Percentiles rank a stretch among this genome's conserved stretches.
These are phyloP conservation scores for Anisodus tanguticus DNA, from an alignment of 257 asterid species.

Conservation along the genomic window DNA sequence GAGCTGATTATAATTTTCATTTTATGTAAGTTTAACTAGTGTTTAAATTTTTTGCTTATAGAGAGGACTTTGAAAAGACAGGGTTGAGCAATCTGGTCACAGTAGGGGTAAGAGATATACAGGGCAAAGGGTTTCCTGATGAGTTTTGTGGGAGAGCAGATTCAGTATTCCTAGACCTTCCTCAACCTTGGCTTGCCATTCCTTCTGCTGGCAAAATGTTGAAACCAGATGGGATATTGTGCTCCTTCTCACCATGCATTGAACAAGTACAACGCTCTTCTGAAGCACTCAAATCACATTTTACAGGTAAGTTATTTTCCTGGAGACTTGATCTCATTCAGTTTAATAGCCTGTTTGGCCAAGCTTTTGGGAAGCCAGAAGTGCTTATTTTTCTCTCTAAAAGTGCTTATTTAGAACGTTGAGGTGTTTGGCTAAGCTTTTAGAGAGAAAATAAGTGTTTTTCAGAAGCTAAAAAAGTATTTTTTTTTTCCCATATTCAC, in stretches of 20 bases:
- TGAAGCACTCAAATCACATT: constrained; percentile 62
- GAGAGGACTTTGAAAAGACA: constrained; percentile 82
- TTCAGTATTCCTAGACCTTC: constrained; percentile 89
- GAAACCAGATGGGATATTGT: constrained; percentile 86
- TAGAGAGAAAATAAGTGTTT: too few species aligned
- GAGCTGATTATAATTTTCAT: not conserved
- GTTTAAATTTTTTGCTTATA: constrained; percentile 31
- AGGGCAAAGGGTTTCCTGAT: constrained; percentile 93
- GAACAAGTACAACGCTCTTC: constrained; percentile 96
- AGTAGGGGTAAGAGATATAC: constrained; percentile 88
- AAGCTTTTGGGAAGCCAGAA: too few species aligned
- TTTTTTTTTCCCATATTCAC: too few species aligned
- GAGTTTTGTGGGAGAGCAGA: constrained; percentile 70
- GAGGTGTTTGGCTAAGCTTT: too few species aligned
- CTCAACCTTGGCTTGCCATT: constrained; percentile 97
- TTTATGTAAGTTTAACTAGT: not conserved
- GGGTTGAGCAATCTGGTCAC: constrained; percentile 82
- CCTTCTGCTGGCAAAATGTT: constrained; percentile 92
- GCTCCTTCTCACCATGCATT: constrained; percentile 97
- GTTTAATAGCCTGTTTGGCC: too few species aligned
- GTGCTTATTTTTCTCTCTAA: too few species aligned
- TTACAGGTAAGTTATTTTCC: constrained; percentile 60
- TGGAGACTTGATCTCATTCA: not conserved
- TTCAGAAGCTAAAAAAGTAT: too few species aligned
- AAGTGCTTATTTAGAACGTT: too few species aligned